These are phyloP conservation scores for Nicotiana attenuata DNA, from an alignment of 257 asterid genomes.

Conservation along the genomic window DNA sequence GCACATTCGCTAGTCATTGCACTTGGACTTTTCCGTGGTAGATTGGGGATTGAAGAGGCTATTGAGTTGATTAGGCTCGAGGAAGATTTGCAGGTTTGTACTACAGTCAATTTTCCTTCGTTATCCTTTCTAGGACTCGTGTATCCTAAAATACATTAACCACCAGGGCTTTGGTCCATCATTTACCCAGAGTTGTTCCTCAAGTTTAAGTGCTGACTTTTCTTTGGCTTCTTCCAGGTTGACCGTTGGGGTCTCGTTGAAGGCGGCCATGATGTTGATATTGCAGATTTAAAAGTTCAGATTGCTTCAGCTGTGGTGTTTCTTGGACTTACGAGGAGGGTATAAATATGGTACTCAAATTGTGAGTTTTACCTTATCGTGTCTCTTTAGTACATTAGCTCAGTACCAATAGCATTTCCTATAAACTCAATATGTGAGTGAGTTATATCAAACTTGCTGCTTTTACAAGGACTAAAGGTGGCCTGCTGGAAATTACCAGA, in stretches of 20 bases:
- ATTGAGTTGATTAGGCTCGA: constrained; percentile 84
- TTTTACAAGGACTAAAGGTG: not conserved
- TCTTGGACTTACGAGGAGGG: constrained; percentile 67
- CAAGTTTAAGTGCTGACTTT: not conserved
- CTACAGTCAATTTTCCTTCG: not conserved
- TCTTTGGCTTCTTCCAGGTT: constrained; percentile 21
- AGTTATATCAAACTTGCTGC: not conserved
- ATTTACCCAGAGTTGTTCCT: not conserved
- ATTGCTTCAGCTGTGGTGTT: constrained; percentile 79
- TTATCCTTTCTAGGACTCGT: not conserved
- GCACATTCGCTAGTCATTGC: constrained; percentile 85
- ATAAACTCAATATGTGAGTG: not conserved
- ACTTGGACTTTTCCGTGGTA: constrained; percentile 56
- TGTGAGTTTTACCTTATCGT: not conserved
- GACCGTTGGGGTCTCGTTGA: constrained; percentile 91
- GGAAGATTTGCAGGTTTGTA: constrained; percentile 79
- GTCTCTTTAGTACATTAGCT: not conserved
- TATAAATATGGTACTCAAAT: constrained; percentile 16
- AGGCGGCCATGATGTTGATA: constrained; percentile 98
- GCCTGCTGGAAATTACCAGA: not conserved
- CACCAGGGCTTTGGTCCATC: not conserved
- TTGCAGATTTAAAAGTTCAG: constrained; percentile 90
- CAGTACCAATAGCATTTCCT: not conserved
- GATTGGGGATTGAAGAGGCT: constrained; percentile 67
- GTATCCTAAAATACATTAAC: not conserved